phyloP scores from a whole-genome alignment of 139 green algal genomes.

The Eudorina sp. region DNA sequence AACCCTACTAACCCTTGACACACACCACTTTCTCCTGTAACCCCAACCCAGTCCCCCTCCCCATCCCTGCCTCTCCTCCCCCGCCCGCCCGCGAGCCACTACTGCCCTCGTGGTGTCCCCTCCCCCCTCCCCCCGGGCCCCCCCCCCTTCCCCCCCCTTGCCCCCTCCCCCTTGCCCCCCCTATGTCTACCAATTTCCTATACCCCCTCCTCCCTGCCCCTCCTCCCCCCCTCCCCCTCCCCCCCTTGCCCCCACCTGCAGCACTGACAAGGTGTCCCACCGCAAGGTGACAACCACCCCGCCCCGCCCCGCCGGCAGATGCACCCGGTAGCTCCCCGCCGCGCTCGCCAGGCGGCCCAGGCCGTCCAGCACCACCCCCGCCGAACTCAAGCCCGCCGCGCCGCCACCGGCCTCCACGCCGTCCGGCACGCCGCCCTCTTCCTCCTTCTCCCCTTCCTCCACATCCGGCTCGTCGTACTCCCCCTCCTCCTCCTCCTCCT shows the following conservation, averaged over 20 bases:
- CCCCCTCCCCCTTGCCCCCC: neutral
- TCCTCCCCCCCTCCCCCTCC: neutral
- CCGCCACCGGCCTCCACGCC: neutral
- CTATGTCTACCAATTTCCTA: too few relatives aligned
- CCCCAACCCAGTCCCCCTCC: neutral
- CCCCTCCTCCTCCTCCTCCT: neutral
- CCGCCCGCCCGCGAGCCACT: too few relatives aligned
- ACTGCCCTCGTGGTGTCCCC: too few relatives aligned
- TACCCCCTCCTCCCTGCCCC: neutral
- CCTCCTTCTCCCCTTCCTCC: neutral
- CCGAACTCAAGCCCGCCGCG: neutral
- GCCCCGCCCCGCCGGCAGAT: neutral
- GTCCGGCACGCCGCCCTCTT: neutral
- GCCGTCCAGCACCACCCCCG: neutral
- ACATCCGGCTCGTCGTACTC: neutral
- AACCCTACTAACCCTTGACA: too few relatives aligned
- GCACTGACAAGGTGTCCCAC: constrained; percentile 23
- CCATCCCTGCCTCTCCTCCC: too few relatives aligned
- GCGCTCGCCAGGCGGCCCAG: neutral
- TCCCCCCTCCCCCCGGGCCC: too few relatives aligned
- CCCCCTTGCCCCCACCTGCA: constrained; percentile 8
- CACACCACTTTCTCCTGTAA: neutral
- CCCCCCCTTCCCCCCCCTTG: too few relatives aligned
- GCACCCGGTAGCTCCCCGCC: neutral
- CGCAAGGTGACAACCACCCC: neutral